These are phyloP conservation scores for Pseudomicrostroma phylloplanum DNA, from an alignment of 1,284 basidiomycete species.

Conservation along the genomic window DNA sequence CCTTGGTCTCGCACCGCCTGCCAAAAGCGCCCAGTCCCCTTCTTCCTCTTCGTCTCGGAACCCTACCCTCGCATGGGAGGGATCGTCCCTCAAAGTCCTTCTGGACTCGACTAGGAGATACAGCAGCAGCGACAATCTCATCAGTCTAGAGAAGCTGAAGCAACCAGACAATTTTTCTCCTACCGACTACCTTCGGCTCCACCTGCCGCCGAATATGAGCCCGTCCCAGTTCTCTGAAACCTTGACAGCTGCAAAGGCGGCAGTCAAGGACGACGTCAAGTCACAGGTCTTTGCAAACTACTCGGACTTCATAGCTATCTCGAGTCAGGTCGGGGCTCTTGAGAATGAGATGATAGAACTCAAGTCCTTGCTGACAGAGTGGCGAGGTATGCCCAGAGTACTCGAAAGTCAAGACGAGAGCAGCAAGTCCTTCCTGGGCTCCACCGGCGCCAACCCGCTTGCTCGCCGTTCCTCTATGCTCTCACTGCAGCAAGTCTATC, in stretches of 20 bases:
- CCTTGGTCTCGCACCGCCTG: background rate
- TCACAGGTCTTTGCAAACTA: slow-evolving; percentile 57
- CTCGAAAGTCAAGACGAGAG: slow-evolving; percentile 19
- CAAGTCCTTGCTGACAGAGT: slow-evolving; percentile 86
- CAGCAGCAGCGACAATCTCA: background rate
- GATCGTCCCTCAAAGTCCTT: slow-evolving; percentile 7
- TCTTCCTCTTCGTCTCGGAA: background rate
- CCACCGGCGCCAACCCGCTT: background rate
- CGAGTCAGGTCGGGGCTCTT: slow-evolving; percentile 89
- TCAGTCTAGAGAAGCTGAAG: slow-evolving; percentile 1
- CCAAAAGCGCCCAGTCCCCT: background rate
- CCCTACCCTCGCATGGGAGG: slow-evolving; percentile 18
- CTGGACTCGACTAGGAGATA: background rate
- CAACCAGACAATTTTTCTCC: background rate
- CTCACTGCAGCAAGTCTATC: slow-evolving; percentile 87
- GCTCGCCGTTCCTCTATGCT: slow-evolving; percentile 27
- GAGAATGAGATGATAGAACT: slow-evolving; percentile 98
- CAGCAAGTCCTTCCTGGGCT: background rate
- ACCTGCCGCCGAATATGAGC: slow-evolving; percentile 17
- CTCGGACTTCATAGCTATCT: slow-evolving; percentile 89
- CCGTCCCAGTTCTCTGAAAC: slow-evolving; percentile 22
- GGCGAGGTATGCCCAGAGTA: slow-evolving; percentile 56
- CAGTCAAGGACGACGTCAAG: slow-evolving; percentile 39
- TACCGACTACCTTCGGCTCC: slow-evolving; percentile 8
- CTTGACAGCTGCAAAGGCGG: slow-evolving; percentile 25